These are phyloP conservation scores for Syzygium jambos DNA, from an alignment of 345 rosid genomes.

Conservation along the genomic window DNA sequence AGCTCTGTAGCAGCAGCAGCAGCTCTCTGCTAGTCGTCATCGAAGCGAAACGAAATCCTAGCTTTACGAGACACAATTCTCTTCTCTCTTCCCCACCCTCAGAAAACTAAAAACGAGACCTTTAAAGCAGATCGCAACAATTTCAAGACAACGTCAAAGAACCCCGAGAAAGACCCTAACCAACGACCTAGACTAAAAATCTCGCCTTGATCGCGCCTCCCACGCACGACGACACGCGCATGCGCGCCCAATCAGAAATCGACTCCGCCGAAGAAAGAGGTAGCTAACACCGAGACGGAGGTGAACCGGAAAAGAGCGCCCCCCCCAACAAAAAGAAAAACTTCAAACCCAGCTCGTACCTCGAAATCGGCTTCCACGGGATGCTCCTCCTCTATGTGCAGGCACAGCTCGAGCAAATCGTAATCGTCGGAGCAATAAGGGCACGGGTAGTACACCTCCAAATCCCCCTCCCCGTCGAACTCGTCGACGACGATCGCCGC, in stretches of 20 bases:
- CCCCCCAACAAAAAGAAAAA: neutral
- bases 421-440: conserved; percentile 62
- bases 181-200: neutral
- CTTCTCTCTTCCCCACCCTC: neutral
- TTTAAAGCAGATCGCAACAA: neutral
- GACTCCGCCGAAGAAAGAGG: too few species aligned
- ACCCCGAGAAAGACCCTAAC: neutral
- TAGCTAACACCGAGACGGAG: neutral
- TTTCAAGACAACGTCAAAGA: neutral
- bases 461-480: conserved; percentile 40
- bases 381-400: conserved; percentile 58
- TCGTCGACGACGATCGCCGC: conserved; percentile 20
- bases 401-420: conserved; percentile 33
- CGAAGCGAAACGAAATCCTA: neutral
- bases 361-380: conserved; percentile 48
- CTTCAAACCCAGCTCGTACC: conserved; percentile 14
- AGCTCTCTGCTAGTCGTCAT: neutral
- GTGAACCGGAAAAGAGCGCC: neutral
- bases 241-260: neutral
- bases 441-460: conserved; percentile 43
- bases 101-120: neutral
- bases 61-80: neutral
- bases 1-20: neutral
- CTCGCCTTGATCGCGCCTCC: neutral
- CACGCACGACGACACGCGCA: neutral